These are phyloP conservation scores for Penicillium paxilli DNA, from an alignment of 495 filamentous ascomycete genomes.

Conservation along the genomic window DNA sequence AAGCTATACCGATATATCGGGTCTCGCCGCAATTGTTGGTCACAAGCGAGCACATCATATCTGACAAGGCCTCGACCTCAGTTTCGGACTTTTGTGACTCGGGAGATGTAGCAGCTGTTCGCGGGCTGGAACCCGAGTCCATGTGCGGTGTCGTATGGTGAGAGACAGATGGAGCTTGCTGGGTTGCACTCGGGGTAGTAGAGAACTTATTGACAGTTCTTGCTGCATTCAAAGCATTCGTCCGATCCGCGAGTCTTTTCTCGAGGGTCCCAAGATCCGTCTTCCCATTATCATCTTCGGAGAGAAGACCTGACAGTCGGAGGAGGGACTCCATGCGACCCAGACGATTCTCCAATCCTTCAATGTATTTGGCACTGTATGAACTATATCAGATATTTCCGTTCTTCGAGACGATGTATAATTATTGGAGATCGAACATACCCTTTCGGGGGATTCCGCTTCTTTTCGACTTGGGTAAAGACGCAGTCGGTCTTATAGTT, in stretches of 20 bases:
- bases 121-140: conserved; percentile 58
- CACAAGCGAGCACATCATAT: conserved; percentile 99
- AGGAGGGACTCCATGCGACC: conserved; percentile 91
- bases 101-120: conserved; percentile 61
- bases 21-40: conserved; percentile 97
- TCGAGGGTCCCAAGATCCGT: conserved; percentile 89
- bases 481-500: conserved; percentile 99
- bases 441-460: conserved; percentile 96
- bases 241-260: conserved; percentile 73
- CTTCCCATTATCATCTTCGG: conserved; percentile 80
- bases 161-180: conserved; percentile 31
- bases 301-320: conserved; percentile 82
- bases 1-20: conserved; percentile 80
- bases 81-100: conserved; percentile 57
- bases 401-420: neutral
- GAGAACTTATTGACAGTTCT: conserved; percentile 34
- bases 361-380: conserved; percentile 91
- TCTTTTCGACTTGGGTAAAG: conserved; percentile 98
- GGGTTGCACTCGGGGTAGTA: conserved; percentile 24
- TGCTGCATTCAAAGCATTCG: conserved; percentile 36
- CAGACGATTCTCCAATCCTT: conserved; percentile 91
- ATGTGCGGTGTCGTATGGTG: conserved; percentile 47
- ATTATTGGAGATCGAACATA: conserved; percentile 37
- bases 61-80: conserved; percentile 86
- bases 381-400: conserved; percentile 10